phyloP scores from a whole-genome alignment of 2,329 filamentous ascomycete genomes.

The Achaetomium macrosporum region DNA sequence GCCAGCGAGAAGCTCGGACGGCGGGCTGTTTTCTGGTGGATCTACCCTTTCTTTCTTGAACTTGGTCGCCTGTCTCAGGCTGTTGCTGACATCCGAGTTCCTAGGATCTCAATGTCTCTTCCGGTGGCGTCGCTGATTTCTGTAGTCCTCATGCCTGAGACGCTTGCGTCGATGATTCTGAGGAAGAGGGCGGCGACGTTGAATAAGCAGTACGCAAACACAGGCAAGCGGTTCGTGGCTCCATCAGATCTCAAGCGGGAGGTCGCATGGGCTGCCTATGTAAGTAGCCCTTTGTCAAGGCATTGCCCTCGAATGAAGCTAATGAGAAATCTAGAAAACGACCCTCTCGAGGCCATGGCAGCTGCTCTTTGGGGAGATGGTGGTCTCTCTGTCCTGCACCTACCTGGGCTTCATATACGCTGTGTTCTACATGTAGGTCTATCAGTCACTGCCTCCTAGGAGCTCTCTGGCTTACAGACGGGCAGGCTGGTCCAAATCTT shows the following conservation, averaged over 20 bases:
- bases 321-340: constrained; percentile 18
- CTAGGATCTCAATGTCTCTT: constrained; percentile 21
- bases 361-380: constrained; percentile 29
- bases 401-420: constrained; percentile 31
- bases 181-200: constrained; percentile 21
- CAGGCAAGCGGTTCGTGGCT: constrained; percentile 16
- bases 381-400: constrained; percentile 27
- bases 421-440: constrained; percentile 29
- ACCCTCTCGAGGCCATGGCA: constrained; percentile 28
- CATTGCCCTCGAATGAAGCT: too few relatives aligned
- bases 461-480: neutral
- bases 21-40: constrained; percentile 26
- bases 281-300: too few relatives aligned
- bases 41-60: neutral
- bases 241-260: constrained; percentile 20
- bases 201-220: constrained; percentile 19
- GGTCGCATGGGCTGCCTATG: constrained; percentile 18
- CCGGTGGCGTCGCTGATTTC: constrained; percentile 17
- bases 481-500: constrained; percentile 25
- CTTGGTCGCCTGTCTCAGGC: neutral
- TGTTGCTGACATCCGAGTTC: neutral
- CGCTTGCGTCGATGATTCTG: constrained; percentile 24
- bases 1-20: constrained; percentile 19
- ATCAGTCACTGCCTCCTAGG: too few relatives aligned
- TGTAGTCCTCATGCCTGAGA: constrained; percentile 23